A percentile compares a stretch with the other conserved stretches of the same genome.
phyloP scores from a whole-genome alignment of 805 yeast species.

The Yarrowia keelungensis region DNA sequence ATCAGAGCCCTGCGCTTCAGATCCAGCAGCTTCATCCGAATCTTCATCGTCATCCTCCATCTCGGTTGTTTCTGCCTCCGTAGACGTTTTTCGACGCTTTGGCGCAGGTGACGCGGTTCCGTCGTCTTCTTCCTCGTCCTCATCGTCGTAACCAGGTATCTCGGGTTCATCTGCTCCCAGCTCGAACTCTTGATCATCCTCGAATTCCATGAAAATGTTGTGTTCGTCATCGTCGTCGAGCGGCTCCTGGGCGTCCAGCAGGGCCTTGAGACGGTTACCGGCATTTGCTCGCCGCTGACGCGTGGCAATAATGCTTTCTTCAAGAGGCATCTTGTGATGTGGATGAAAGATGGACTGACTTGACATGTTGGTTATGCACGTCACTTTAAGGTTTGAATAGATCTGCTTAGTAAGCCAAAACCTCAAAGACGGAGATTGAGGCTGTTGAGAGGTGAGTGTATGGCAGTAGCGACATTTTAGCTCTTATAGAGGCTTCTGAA shows the following conservation, averaged over 20 bases:
- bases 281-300: conserved; percentile 86
- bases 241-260: conserved; percentile 75
- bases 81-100: conserved; percentile 29
- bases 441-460: no score
- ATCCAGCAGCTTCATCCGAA: conserved; percentile 51
- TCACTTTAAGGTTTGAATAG: not conserved
- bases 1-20: conserved; percentile 55
- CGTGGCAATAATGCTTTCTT: conserved; percentile 54
- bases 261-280: conserved; percentile 77
- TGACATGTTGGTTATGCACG: not conserved
- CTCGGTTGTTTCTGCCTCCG: conserved; percentile 35
- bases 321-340: conserved; percentile 28
- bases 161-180: conserved; percentile 43
- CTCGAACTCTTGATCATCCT: conserved; percentile 55
- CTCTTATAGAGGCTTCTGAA: no score
- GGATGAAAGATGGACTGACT: not conserved
- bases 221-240: conserved; percentile 73
- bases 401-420: not conserved
- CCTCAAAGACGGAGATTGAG: no score
- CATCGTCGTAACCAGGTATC: conserved; percentile 33
- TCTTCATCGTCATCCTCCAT: conserved; percentile 54
- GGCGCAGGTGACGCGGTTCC: conserved; percentile 22
- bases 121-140: conserved; percentile 42
- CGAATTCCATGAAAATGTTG: conserved; percentile 55
- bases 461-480: no score